Base-by-base conservation (phyloP, 352 stramenopile genomes). In the Blastocystis sp. region DNA sequence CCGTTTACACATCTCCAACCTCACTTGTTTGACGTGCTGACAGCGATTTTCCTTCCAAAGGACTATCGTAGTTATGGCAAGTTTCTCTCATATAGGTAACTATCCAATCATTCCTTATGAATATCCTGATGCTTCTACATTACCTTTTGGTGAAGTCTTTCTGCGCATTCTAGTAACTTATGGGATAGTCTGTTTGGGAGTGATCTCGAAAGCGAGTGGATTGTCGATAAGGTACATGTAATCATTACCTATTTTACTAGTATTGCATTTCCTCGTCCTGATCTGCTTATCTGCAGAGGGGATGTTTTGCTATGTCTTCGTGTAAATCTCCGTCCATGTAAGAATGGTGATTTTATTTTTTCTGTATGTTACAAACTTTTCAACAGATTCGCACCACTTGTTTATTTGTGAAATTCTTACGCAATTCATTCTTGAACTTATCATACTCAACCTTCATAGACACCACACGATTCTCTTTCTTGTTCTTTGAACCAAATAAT, bases 1-100 rank as follows among this genome's bases (percentile, higher is more conserved):
- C 73, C 73, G 2, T 84, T 84, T 39, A 84, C 73, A 3, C 73
- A 84, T 18, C 56, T 84, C 4, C 26, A 47, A 5, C 73, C 73
- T 18, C 54, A 84, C 50, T 55, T 84, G 9, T 84, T 84, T 29
- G 73, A 84, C 50, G 62, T 84, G 26, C 56, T 84, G 18, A 84
- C 34, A 3, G 59, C 73, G 6, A 84, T 84, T 55, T 84, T 84
- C 23, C 73, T 84, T 4, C 73, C 73, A 9, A 84, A 66, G n/a
- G 43, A 64, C 18, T 84, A 84, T n/a, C 39, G 73, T 84, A 43
- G 5, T 2, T 34, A 13, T 47, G 8, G 15, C 3, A 18, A 8
- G 6, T n/a, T 11, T 6, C 23, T 84, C 5, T 47, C 6, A 50
- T n/a, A 8, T 66, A 84, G 73, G 23, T 15, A 66, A 64, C 41